Evolutionary conservation across 2,329 filamentous ascomycete genomes (phyloP), one percentile per base, ranked within the genome.

Genomic region (Paraconiothyrium sp.): DNA sequence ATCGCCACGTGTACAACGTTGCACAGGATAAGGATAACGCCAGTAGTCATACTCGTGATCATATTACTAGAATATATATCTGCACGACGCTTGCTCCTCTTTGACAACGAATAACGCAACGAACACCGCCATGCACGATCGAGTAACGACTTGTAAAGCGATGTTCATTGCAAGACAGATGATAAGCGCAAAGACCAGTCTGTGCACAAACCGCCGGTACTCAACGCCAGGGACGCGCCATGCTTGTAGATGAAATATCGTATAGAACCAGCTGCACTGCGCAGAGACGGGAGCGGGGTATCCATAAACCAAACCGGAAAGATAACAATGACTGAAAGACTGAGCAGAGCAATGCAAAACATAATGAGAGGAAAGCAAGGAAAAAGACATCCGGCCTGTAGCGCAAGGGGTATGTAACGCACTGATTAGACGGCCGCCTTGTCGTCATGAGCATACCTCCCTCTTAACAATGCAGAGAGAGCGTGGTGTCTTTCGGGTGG

Each of bases 351-450:
- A 34, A 44, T 11, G 48, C 22, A 54, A 47, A 61, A 51, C 41
- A n/a, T 24, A 46, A 10, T 8, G 43, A 27, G n/a, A 44, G 14
- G 14, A 8, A 8, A 20, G 44, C 43, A 22, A 24, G 57, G 39
- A 27, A 35, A 41, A 48, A 27, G 34, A 27, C n/a, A 44, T 39
- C 35, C 9, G 37, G 48, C 48, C 30, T 37, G 54, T n/a, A 48
- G 59, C 55, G 63, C 54, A 60, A 66, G 66, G 72, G 71, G 72
- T 74, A 73, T 74, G 70, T 30, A 6, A 30, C 6, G 67, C 66
- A 48, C 56, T 54, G 57, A 46, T 41, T 60, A 59, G 57, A 55
- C 49, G 51, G 51, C 22, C 49, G 37, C 50, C 48, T 27, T 41
- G 57, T 57, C 37, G 57, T 57, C 47, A 55, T 54, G 30, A 34